A percentile compares a stretch with the other conserved stretches of the same genome.
Conservation (phyloP, 78 protist genomes). For the Dictyostelium brefeldianum region DNA sequence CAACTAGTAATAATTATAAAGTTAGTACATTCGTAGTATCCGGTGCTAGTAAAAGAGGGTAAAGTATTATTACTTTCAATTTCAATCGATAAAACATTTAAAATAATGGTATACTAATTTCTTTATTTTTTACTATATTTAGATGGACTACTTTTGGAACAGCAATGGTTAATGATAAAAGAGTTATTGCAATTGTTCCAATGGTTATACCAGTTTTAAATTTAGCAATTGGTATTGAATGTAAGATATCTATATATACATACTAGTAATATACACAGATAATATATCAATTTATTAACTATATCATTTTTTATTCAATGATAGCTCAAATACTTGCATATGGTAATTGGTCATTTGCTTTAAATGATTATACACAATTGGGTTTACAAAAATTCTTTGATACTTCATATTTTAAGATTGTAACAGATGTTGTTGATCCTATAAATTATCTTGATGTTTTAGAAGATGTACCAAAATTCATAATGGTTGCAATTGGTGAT, state of each 20-base stretch:
- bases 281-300: too few species aligned
- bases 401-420: neutral
- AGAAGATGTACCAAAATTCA: neutral
- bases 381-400: constrained; percentile 11
- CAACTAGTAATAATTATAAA: neutral
- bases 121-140: neutral
- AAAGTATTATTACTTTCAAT: too few species aligned
- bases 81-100: too few species aligned
- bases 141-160: constrained; percentile 62
- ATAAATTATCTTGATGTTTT: neutral
- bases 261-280: too few species aligned
- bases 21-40: constrained; percentile 31
- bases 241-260: too few species aligned
- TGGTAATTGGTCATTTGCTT: constrained; percentile 61
- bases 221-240: constrained; percentile 3
- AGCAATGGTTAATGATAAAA: constrained; percentile 44
- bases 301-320: too few species aligned
- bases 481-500: neutral
- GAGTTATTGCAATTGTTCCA: constrained; percentile 71
- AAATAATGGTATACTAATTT: neutral
- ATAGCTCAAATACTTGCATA: constrained; percentile 4
- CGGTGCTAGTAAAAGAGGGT: constrained; percentile 73
- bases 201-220: constrained; percentile 60
- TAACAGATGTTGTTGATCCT: constrained; percentile 62
- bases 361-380: neutral